A percentile compares a stretch with the other conserved stretches of the same genome.
Evolutionary conservation across 805 yeast species (phyloP).

Genomic region (Saccharomycodes ludwigii): DNA sequence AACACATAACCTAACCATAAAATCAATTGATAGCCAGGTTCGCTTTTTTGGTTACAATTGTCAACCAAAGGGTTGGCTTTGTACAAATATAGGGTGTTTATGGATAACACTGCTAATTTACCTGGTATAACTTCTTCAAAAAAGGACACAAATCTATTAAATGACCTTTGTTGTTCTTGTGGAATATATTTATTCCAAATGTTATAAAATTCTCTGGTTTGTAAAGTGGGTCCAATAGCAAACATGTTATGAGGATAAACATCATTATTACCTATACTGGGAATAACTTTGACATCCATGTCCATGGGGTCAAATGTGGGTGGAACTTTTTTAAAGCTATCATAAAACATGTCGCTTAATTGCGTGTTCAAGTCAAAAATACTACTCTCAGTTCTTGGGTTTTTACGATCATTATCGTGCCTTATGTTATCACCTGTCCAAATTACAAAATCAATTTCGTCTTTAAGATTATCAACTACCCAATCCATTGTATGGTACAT

Average conservation of each 20-base stretch:
- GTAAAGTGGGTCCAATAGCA: slow-evolving; percentile 80
- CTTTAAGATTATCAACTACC: slow-evolving; percentile 51
- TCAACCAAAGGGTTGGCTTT: slow-evolving; percentile 75
- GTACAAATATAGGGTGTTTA: slow-evolving; percentile 66
- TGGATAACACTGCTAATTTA: slow-evolving; percentile 63
- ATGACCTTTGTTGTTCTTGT: slow-evolving; percentile 61
- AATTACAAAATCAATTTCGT: slow-evolving; percentile 65
- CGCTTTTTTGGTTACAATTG: slow-evolving; percentile 55
- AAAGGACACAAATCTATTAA: slow-evolving; percentile 63
- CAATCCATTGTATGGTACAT: slow-evolving; percentile 55
- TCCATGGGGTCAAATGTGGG: slow-evolving; percentile 29
- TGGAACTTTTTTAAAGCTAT: no score
- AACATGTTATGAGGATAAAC: slow-evolving; percentile 82
- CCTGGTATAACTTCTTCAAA: slow-evolving; percentile 71
- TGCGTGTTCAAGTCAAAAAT: slow-evolving; percentile 60
- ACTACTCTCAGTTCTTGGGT: slow-evolving; percentile 62
- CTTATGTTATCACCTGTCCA: slow-evolving; percentile 90
- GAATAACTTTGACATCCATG: slow-evolving; percentile 41
- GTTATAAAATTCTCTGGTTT: slow-evolving; percentile 62
- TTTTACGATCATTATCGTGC: slow-evolving; percentile 66
- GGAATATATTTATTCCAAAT: slow-evolving; percentile 72
- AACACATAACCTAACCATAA: slow-evolving; percentile 69
- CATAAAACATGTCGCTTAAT: slow-evolving; percentile 17
- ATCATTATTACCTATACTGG: slow-evolving; percentile 76
- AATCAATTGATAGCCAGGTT: slow-evolving; percentile 71